These are phyloP conservation scores for Onygena corvina DNA, from an alignment of 2,329 filamentous ascomycete genomes.

Conservation along the genomic window DNA sequence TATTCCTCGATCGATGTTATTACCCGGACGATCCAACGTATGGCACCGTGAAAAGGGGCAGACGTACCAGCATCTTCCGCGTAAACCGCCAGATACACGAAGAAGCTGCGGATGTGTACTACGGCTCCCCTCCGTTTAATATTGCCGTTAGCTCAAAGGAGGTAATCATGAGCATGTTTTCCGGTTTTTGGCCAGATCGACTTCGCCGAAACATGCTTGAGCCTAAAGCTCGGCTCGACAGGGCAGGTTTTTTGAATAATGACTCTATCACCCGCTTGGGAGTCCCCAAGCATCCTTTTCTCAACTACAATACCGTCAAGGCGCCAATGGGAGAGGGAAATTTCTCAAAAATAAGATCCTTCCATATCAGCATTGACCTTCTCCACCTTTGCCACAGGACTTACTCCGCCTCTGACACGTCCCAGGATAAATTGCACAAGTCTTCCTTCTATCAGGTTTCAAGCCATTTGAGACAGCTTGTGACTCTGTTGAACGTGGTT, in stretches of 20 bases:
- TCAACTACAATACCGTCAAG: not conserved
- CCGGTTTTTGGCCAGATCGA: not conserved
- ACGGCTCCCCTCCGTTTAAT: not conserved
- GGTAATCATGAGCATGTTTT: not conserved
- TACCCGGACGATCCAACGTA: not conserved
- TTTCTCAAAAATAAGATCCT: slow-evolving; percentile 1
- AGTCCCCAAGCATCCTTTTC: not conserved
- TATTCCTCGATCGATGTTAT: not conserved
- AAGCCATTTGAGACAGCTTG: not conserved
- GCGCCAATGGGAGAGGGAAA: not conserved
- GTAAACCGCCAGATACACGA: not conserved
- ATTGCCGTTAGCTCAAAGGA: not conserved
- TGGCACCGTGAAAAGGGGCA: not conserved
- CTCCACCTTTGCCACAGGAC: not conserved
- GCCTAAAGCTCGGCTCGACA: not conserved
- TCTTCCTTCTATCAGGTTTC: not conserved
- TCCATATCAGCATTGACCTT: not conserved
- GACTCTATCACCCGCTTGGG: not conserved
- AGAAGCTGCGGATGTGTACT: not conserved
- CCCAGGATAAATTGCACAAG: not conserved
- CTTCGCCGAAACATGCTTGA: not conserved
- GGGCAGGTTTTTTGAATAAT: not conserved
- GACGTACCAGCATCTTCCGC: not conserved
- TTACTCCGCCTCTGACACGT: not conserved
- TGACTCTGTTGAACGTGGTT: not conserved